Percentiles rank a stretch among this genome's conserved stretches.
Evolutionary conservation across 345 rosid species (phyloP).

Genomic region (Pseudoturritis turrita): DNA sequence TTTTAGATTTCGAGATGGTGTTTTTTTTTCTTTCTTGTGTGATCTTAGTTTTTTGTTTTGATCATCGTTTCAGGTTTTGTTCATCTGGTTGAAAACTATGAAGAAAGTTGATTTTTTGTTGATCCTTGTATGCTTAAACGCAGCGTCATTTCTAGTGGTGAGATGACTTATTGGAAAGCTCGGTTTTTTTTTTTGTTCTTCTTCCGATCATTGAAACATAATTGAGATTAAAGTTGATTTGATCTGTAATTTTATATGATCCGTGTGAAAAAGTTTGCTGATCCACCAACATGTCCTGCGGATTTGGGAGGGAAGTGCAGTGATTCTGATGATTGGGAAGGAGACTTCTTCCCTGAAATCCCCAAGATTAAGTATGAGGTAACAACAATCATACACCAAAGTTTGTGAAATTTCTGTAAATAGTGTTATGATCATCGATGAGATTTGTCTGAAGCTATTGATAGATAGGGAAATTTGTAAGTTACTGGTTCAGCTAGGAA

Average conservation of each 20-base stretch:
- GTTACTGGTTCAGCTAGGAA: background rate
- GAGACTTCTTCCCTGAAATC: constrained; percentile 85
- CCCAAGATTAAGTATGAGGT: constrained; percentile 86
- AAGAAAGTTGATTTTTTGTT: constrained; percentile 28
- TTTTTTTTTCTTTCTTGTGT: too few relatives aligned
- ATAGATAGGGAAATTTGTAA: background rate
- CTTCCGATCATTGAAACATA: background rate
- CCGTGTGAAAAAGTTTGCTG: constrained; percentile 44
- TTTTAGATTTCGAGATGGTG: too few relatives aligned
- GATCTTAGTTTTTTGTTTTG: background rate
- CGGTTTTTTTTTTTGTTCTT: background rate
- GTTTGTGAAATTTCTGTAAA: background rate
- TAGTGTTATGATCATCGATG: background rate
- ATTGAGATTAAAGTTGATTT: background rate
- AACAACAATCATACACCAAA: background rate
- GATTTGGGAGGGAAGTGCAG: constrained; percentile 49
- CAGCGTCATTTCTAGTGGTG: constrained; percentile 39
- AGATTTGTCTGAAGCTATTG: background rate
- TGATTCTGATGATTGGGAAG: constrained; percentile 75
- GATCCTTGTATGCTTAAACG: constrained; percentile 36
- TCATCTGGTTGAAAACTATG: constrained; percentile 18
- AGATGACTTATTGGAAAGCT: background rate
- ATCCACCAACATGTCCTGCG: constrained; percentile 72
- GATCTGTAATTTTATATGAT: background rate
- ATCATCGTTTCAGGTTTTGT: background rate